Percentiles rank a stretch among this genome's conserved stretches.
These are phyloP conservation scores for Viscum album DNA, from an alignment of 177 flowering plant species.

Conservation along the genomic window DNA sequence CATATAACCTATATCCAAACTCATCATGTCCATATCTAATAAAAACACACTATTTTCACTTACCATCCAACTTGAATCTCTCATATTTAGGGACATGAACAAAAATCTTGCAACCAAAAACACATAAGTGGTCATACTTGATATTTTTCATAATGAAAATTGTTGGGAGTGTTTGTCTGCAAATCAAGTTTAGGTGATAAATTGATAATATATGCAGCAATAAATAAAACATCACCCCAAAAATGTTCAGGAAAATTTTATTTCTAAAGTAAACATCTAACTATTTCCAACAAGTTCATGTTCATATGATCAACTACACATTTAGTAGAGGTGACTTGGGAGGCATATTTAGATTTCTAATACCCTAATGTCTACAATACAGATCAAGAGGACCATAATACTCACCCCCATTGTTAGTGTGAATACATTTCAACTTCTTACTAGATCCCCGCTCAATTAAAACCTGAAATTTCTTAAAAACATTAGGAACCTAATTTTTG, in stretches of 20 bases:
- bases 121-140: background rate
- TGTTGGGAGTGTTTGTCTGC: too few relatives aligned
- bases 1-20: background rate
- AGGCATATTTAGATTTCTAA: background rate
- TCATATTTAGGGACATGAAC: constrained; percentile 1
- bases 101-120: constrained; percentile 5
- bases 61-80: constrained; percentile 2
- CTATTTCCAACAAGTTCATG: too few relatives aligned
- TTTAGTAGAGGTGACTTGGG: too few relatives aligned
- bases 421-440: constrained; percentile 4
- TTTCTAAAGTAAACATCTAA: too few relatives aligned
- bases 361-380: background rate
- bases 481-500: constrained; percentile 10
- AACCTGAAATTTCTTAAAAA: constrained; percentile 11
- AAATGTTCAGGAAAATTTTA: too few relatives aligned
- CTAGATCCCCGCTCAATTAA: constrained; percentile 10
- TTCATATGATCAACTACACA: too few relatives aligned
- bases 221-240: too few relatives aligned
- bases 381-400: constrained; percentile 9
- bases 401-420: constrained; percentile 12
- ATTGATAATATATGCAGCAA: too few relatives aligned
- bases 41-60: background rate
- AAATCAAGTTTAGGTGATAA: too few relatives aligned
- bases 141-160: too few relatives aligned
- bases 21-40: background rate